phyloP scores from a whole-genome alignment of 176 grass and related monocot genomes.

The Bonia amplexicaulis region DNA sequence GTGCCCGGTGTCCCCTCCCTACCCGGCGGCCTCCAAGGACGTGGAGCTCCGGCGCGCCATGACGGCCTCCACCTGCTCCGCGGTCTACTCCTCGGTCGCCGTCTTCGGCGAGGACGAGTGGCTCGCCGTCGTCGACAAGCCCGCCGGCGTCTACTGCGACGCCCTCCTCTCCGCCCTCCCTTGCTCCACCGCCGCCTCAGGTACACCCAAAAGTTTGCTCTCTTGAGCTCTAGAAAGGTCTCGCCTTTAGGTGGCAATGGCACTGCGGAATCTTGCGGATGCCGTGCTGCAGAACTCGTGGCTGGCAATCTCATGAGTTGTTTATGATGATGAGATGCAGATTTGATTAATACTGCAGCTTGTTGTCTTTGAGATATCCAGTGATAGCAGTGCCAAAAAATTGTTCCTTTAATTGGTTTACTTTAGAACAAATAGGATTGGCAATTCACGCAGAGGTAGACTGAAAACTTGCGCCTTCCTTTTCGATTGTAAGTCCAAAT shows the following conservation, averaged over 20 bases:
- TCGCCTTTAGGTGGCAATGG: background rate
- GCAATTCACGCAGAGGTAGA: background rate
- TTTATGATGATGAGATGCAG: background rate
- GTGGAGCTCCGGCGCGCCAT: constrained; percentile 82
- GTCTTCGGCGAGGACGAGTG: constrained; percentile 83
- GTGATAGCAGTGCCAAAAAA: background rate
- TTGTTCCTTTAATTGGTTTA: background rate
- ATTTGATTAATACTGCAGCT: background rate
- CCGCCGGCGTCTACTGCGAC: constrained; percentile 82
- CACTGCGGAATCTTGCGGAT: background rate
- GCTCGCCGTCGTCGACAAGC: constrained; percentile 74
- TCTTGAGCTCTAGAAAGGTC: background rate
- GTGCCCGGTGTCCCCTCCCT: constrained; percentile 66
- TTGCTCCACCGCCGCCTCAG: constrained; percentile 5
- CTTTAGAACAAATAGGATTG: background rate
- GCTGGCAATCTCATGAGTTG: background rate
- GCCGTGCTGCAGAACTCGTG: background rate
- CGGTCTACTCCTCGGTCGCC: constrained; percentile 14
- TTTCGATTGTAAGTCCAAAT: background rate
- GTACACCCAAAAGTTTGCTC: background rate
- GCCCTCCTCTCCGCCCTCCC: constrained; percentile 56
- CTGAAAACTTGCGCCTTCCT: background rate
- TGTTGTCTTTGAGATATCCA: background rate
- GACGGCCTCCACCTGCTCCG: constrained; percentile 61
- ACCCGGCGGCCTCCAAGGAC: constrained; percentile 72